These are phyloP conservation scores for Entomortierella lignicola DNA, from an alignment of 192 early-diverging fungal species.

Conservation along the genomic window DNA sequence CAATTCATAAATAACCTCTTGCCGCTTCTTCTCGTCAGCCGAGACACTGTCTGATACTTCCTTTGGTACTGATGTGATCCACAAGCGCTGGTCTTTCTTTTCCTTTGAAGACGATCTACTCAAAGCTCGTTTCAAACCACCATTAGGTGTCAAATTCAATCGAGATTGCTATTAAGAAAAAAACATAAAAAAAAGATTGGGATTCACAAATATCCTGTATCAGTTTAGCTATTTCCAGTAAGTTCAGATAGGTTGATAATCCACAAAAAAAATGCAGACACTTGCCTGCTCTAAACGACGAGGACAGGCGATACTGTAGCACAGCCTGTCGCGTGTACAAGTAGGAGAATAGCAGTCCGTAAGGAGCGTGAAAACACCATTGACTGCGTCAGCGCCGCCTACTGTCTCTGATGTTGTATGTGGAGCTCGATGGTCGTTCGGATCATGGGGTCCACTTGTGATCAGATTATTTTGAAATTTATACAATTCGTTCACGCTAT, in stretches of 20 bases:
- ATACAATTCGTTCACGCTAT: conserved; percentile 86
- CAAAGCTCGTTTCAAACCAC: conserved; percentile 45
- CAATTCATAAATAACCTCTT: conserved; percentile 94
- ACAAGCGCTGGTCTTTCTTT: conserved; percentile 78
- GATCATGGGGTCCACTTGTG: conserved; percentile 41
- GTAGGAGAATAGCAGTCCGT: conserved; percentile 96
- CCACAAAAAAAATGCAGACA: not conserved
- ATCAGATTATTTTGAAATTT: conserved; percentile 71
- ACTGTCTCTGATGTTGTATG: conserved; percentile 17
- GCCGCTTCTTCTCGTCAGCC: conserved; percentile 84
- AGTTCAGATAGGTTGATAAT: not conserved
- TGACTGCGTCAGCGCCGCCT: conserved; percentile 64
- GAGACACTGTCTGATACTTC: conserved; percentile 77
- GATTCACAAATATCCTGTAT: too few relatives aligned
- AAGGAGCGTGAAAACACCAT: conserved; percentile 91
- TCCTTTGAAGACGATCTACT: conserved; percentile 57
- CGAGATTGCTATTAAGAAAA: conserved; percentile 34
- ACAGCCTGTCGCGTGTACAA: conserved; percentile 81
- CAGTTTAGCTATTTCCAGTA: too few relatives aligned
- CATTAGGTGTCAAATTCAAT: conserved; percentile 52
- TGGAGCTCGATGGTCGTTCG: conserved; percentile 27
- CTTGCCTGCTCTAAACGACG: conserved; percentile 75
- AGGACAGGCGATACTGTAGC: conserved; percentile 93
- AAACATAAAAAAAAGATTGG: too few relatives aligned
- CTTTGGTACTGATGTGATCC: conserved; percentile 86